Conservation (phyloP, 106 monocot genomes). For the Dioscorea dumetorum region DNA sequence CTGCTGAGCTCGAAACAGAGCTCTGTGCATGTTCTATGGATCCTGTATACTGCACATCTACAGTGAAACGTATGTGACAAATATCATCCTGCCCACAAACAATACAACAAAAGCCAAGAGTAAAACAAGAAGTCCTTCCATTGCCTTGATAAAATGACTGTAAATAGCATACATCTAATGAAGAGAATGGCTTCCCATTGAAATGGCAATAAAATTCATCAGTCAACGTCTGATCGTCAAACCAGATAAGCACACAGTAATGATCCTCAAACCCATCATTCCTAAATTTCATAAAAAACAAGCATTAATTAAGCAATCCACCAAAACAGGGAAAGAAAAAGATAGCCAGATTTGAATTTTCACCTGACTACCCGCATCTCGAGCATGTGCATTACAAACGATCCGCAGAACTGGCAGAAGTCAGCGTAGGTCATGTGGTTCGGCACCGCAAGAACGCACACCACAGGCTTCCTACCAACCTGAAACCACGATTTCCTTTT, state of each 20-base stretch:
- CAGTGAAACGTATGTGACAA: constrained; percentile 55
- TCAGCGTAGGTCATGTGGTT: constrained; percentile 99
- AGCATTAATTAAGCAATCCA: constrained; percentile 6
- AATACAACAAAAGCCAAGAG: not conserved
- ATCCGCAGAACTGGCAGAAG: constrained; percentile 81
- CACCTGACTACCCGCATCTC: constrained; percentile 94
- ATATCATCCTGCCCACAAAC: constrained; percentile 49
- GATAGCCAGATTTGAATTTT: not conserved
- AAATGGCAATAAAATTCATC: constrained; percentile 81
- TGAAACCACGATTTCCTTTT: constrained; percentile 3
- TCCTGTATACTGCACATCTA: constrained; percentile 75
- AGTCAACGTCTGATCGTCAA: constrained; percentile 59
- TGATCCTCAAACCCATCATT: constrained; percentile 71
- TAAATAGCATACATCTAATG: constrained; percentile 58
- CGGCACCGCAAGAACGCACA: constrained; percentile 79
- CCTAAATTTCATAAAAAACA: constrained; percentile 23
- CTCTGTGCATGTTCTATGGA: constrained; percentile 76
- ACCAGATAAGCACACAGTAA: constrained; percentile 72
- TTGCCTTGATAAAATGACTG: not conserved
- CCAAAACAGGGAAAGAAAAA: not conserved
- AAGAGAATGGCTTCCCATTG: constrained; percentile 76
- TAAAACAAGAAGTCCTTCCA: not conserved
- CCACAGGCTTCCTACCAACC: constrained; percentile 68
- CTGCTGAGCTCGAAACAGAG: constrained; percentile 44
- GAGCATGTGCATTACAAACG: constrained; percentile 71